Base-by-base conservation (phyloP, 192 early-diverging fungal genomes). In the Gamsiella multidivaricata region DNA sequence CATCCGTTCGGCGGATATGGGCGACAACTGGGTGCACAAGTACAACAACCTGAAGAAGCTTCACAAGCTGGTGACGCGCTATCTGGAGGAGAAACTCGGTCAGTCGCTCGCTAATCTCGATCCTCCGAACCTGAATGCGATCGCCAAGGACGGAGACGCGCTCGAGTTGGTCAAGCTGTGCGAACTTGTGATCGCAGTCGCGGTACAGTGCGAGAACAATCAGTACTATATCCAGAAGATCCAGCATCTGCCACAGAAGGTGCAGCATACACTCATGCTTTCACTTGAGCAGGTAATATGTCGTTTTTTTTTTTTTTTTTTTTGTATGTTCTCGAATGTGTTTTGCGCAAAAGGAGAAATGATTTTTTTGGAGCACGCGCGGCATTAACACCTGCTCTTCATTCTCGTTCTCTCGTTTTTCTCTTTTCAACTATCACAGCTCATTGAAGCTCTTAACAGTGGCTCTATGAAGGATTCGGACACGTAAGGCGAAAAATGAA, bases 11-110 rank as follows among this genome's bases (percentile, higher is more conserved):
- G 81, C 87, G 12, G 92, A 93, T 53, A 85, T 88, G 8, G 93
- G 90, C 46, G 93, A 94, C 80, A 98, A 96, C 85, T 99, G 97
- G 97, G 94, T 99, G 2, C 74, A 95, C 34, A 93, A 92, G 68
- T 91, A 95, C 78, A 97, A 96, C 82, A 94, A 94, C 57, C 88
- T 98, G 17, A 97, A 97, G 74, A 94, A 92, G 74, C 84, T 97
- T 34, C 88, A 96, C 82, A 92, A 91, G 56, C 88, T 98, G 10
- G 70, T 98, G 34, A 88, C 88, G 2, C 80, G 88, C 23, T 97
- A 94, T 86, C 95, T 95, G 52, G 94, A 96, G 32, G 94, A 98
- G 41, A 89, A 94, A 2, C 83, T 96, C n/a, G 88, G 89, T 39
- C 88, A 92, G 45, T 83, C 84, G 20, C 83, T 89, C 6, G 69